Conservation (phyloP, 305 asterid species). For the Fraxinus ornus region DNA sequence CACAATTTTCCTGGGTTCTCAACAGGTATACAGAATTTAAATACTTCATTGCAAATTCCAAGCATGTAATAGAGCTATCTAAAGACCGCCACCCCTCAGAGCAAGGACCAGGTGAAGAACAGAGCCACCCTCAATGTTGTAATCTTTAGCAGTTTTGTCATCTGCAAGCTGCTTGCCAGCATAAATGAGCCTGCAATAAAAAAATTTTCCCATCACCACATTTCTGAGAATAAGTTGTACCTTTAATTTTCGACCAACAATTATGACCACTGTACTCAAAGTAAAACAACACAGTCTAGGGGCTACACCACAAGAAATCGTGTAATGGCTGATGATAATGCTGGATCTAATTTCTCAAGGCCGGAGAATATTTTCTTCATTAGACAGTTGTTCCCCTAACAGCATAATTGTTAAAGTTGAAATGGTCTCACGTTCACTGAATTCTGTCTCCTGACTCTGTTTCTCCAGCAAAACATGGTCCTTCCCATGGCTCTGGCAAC, state of each 20-base stretch:
- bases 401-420: not conserved
- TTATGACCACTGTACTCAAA: not conserved
- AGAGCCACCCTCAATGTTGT: slow-evolving; percentile 89
- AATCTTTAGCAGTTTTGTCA: slow-evolving; percentile 88
- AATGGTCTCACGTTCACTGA: not conserved
- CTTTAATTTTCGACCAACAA: not conserved
- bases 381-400: not conserved
- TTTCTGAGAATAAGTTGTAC: not conserved
- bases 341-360: not conserved
- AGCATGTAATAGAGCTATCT: slow-evolving; percentile 15
- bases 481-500: not conserved
- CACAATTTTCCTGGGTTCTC: not conserved
- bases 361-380: not conserved
- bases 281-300: not conserved
- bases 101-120: slow-evolving; percentile 89
- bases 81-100: slow-evolving; percentile 59
- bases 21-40: not conserved
- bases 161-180: slow-evolving; percentile 90
- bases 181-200: slow-evolving; percentile 66
- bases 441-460: not conserved
- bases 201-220: not conserved
- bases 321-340: not conserved
- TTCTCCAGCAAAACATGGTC: not conserved
- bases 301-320: not conserved
- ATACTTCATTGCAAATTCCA: slow-evolving; percentile 4